phyloP scores from a whole-genome alignment of 495 filamentous ascomycete genomes.

The Penicillium samsonianum region DNA sequence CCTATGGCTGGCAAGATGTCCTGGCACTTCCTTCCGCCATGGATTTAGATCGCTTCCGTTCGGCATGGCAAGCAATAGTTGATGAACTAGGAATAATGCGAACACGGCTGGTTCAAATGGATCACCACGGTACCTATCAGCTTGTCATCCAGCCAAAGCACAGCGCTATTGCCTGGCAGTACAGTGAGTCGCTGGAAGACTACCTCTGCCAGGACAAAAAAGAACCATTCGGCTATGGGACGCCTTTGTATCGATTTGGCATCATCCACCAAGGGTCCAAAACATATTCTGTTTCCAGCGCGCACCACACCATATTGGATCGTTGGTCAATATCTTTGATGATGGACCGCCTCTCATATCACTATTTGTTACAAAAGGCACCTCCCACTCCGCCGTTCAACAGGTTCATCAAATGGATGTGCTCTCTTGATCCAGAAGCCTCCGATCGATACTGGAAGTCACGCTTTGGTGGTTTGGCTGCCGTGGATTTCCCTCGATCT shows the following conservation, averaged over 20 bases:
- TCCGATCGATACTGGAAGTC: too few relatives aligned
- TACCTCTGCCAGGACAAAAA: constrained; percentile 45
- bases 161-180: constrained; percentile 12
- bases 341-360: constrained; percentile 23
- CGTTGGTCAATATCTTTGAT: constrained; percentile 19
- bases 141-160: constrained; percentile 30
- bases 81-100: constrained; percentile 48
- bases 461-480: too few relatives aligned
- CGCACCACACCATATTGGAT: constrained; percentile 30
- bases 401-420: too few relatives aligned
- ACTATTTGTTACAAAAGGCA: too few relatives aligned
- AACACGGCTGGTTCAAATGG: constrained; percentile 33
- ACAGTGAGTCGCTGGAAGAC: constrained; percentile 29
- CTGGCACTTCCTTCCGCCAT: constrained; percentile 11
- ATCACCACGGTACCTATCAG: constrained; percentile 52
- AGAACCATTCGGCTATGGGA: constrained; percentile 45
- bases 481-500: too few relatives aligned
- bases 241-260: constrained; percentile 44
- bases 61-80: constrained; percentile 41
- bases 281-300: constrained; percentile 18
- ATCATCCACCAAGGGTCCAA: constrained; percentile 25
- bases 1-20: constrained; percentile 48
- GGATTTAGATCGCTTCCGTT: constrained; percentile 31
- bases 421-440: too few relatives aligned
- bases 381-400: too few relatives aligned